Evolutionary conservation across 768 basidiomycete species (phyloP).

Genomic region (Coprinopsis strossmayeri): DNA sequence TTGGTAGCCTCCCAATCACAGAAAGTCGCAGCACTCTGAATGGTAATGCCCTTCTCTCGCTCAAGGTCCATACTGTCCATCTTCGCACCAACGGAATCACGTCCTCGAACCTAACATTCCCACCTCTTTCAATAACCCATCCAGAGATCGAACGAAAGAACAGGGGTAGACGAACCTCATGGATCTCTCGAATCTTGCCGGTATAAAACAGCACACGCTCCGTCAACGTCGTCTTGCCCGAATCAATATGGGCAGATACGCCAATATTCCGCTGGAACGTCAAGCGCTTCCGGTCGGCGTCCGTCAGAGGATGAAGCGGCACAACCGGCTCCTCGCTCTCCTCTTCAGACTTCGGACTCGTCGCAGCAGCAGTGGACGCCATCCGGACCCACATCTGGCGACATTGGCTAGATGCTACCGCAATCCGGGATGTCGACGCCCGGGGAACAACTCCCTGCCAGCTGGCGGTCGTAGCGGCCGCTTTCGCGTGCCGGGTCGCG

Average conservation of each 20-base stretch:
- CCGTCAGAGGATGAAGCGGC: constrained; percentile 42
- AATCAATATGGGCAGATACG: constrained; percentile 92
- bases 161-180: constrained; percentile 91
- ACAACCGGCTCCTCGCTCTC: constrained; percentile 19
- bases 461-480: constrained; percentile 3
- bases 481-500: neutral
- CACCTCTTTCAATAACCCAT: too few species aligned
- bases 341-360: constrained; percentile 23
- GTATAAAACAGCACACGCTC: constrained; percentile 96
- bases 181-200: constrained; percentile 90
- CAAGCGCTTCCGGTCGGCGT: constrained; percentile 61
- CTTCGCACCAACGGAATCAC: constrained; percentile 95
- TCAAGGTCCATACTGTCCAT: constrained; percentile 99
- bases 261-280: constrained; percentile 89
- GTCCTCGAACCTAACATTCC: constrained; percentile 93
- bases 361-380: constrained; percentile 40
- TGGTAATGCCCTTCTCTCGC: constrained; percentile 98
- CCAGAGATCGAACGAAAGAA: too few species aligned
- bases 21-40: constrained; percentile 97
- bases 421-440: neutral
- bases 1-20: constrained; percentile 87
- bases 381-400: neutral
- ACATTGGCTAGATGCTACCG: neutral
- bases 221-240: constrained; percentile 96
- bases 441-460: too few species aligned